Evolutionary conservation across 108 stramenopile genomes (phyloP).

Genomic region (Fragilaria crotonensis): DNA sequence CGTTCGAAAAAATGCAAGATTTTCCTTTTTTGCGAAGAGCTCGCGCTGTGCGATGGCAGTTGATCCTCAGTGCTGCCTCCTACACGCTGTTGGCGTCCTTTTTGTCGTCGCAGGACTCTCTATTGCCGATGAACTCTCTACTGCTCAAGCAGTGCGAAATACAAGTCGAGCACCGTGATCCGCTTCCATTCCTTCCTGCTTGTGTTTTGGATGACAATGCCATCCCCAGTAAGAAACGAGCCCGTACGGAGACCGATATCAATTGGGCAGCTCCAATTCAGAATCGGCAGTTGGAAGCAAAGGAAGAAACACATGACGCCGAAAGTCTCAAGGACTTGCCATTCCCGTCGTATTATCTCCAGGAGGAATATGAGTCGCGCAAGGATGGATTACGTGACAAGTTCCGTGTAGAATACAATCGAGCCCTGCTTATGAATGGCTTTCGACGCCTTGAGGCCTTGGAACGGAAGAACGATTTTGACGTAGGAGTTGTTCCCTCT

Average conservation of each 20-base stretch:
- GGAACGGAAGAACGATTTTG: constrained; percentile 74
- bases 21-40: constrained; percentile 73
- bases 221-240: not conserved
- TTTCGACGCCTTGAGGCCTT: constrained; percentile 84
- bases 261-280: constrained; percentile 76
- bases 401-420: constrained; percentile 70
- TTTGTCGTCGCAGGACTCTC: constrained; percentile 30
- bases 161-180: constrained; percentile 76
- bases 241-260: constrained; percentile 15
- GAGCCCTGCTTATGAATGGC: constrained; percentile 73
- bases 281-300: constrained; percentile 27
- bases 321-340: constrained; percentile 36
- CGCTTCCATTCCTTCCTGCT: constrained; percentile 66
- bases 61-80: constrained; percentile 56
- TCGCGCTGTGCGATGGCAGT: constrained; percentile 76
- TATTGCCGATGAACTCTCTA: constrained; percentile 72
- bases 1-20: constrained; percentile 47
- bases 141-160: constrained; percentile 80
- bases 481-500: constrained; percentile 14
- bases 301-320: constrained; percentile 26
- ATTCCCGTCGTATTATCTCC: constrained; percentile 67
- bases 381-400: constrained; percentile 34
- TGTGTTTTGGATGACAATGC: constrained; percentile 53
- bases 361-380: constrained; percentile 44
- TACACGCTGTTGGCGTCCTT: constrained; percentile 56